Percentiles rank a stretch among this genome's conserved stretches.
Conservation (phyloP, 257 asterid genomes). For the Solanum boliviense region DNA sequence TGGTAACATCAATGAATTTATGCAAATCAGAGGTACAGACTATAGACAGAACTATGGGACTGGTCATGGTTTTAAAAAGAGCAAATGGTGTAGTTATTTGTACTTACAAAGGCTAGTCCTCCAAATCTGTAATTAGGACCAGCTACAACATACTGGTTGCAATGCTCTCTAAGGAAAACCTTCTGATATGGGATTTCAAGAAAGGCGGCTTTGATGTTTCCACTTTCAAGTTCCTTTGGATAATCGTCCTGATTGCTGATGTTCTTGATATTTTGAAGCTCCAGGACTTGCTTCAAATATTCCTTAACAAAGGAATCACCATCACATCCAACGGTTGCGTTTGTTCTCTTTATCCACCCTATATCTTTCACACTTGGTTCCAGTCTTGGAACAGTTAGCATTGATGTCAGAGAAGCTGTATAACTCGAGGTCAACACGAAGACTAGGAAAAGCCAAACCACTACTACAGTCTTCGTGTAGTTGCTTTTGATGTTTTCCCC, state of each 20-base stretch:
- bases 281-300: constrained; percentile 13
- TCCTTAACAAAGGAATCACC: constrained; percentile 21
- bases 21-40: not conserved
- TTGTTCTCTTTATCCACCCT: constrained; percentile 14
- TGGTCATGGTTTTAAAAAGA: not conserved
- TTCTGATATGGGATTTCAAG: constrained; percentile 31
- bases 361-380: constrained; percentile 17
- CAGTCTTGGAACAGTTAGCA: constrained; percentile 22
- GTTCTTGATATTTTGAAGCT: constrained; percentile 13
- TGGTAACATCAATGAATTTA: not conserved
- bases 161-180: constrained; percentile 15
- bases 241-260: not conserved
- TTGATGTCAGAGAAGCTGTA: constrained; percentile 25
- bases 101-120: constrained; percentile 27
- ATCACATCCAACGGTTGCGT: constrained; percentile 26
- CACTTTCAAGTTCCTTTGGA: constrained; percentile 8
- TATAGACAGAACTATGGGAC: not conserved
- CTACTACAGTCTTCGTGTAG: constrained; percentile 14
- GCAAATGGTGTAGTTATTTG: not conserved
- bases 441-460: constrained; percentile 25
- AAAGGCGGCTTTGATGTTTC: constrained; percentile 24
- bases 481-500: constrained; percentile 16
- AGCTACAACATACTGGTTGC: constrained; percentile 13
- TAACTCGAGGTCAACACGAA: constrained; percentile 23
- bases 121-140: constrained; percentile 26